Evolutionary conservation across 2,329 filamentous ascomycete genomes (phyloP).

Genomic region (Talaromyces sp.): DNA sequence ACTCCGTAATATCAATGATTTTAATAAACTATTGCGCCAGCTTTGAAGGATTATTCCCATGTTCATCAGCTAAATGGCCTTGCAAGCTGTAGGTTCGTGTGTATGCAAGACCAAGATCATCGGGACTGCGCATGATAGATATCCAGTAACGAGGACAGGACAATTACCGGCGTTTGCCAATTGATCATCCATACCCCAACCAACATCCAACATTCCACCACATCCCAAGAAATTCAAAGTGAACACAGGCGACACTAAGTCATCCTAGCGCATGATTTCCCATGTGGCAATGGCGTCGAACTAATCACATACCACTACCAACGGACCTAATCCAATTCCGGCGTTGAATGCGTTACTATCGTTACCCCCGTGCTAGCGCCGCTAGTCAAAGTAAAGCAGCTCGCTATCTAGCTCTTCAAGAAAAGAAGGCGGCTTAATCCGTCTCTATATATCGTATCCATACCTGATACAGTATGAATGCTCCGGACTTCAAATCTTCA

Average conservation of each 20-base stretch:
- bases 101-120: neutral
- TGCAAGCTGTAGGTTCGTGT: neutral
- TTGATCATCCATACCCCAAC: neutral
- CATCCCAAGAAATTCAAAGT: neutral
- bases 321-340: neutral
- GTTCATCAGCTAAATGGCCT: neutral
- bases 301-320: neutral
- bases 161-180: neutral
- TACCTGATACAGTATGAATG: neutral
- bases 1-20: neutral
- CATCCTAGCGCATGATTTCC: conserved; percentile 5
- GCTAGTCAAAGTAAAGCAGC: neutral
- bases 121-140: neutral
- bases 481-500: neutral
- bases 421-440: neutral
- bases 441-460: neutral
- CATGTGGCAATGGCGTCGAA: conserved; percentile 12
- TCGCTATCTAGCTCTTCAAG: neutral
- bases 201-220: neutral
- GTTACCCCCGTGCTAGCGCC: neutral
- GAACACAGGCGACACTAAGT: neutral
- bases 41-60: neutral
- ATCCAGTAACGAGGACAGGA: neutral
- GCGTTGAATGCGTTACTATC: neutral
- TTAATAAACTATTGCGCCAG: neutral